Conservation (phyloP, 176 grass and related monocot species). For the Cenchrus americanus region DNA sequence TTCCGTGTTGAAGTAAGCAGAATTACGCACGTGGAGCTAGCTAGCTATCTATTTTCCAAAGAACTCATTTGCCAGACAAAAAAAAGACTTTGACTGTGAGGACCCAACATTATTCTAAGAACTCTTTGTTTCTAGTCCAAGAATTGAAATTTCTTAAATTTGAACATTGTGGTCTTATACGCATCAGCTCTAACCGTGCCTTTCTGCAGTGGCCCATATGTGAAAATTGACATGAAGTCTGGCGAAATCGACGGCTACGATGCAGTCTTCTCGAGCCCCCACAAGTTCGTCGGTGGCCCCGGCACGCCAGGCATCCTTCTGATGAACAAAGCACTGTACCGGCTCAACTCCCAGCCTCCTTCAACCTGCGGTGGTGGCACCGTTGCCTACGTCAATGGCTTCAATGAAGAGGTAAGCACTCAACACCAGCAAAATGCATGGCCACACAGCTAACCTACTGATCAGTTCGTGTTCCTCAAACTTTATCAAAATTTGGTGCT, state of each 20-base stretch:
- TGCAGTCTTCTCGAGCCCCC: slow-evolving; percentile 73
- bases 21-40: no score
- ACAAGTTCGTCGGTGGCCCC: slow-evolving; percentile 82
- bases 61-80: no score
- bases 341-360: slow-evolving; percentile 55
- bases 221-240: slow-evolving; percentile 79
- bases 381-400: slow-evolving; percentile 74
- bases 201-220: slow-evolving; percentile 68
- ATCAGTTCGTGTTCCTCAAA: not conserved
- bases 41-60: no score
- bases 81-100: not conserved
- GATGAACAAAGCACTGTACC: slow-evolving; percentile 77
- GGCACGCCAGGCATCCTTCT: slow-evolving; percentile 77
- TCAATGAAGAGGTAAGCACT: slow-evolving; percentile 59
- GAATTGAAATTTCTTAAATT: not conserved
- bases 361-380: slow-evolving; percentile 76
- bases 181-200: not conserved
- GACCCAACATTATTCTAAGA: not conserved
- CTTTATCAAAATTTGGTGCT: not conserved
- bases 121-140: not conserved
- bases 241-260: slow-evolving; percentile 82
- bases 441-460: no score
- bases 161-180: no score
- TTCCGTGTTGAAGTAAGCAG: no score
- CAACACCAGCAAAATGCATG: not conserved